These are phyloP conservation scores for Thermothelomyces thermophilus DNA, from an alignment of 2,329 filamentous ascomycete genomes.

Conservation along the genomic window DNA sequence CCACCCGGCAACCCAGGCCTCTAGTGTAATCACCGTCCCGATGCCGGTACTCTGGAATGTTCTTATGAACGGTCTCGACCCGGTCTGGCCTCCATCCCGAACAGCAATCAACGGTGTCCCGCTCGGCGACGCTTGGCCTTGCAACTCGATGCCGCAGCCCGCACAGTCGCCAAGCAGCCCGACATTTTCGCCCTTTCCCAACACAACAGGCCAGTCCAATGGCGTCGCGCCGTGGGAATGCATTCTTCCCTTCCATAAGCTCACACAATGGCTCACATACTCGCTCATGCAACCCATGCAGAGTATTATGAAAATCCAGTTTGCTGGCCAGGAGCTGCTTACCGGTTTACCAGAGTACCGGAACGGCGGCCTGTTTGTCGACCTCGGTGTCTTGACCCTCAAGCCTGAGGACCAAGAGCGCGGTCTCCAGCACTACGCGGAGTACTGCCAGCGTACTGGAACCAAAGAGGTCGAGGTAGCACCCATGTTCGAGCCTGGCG, in stretches of 20 bases:
- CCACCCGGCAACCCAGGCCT: slow-evolving; percentile 82
- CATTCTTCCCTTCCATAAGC: slow-evolving; percentile 73
- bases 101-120: slow-evolving; percentile 81
- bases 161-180: slow-evolving; percentile 41
- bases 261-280: slow-evolving; percentile 80
- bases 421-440: slow-evolving; percentile 43
- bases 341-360: slow-evolving; percentile 67
- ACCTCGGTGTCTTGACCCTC: slow-evolving; percentile 46
- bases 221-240: slow-evolving; percentile 63
- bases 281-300: slow-evolving; percentile 62
- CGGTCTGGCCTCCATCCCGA: slow-evolving; percentile 83
- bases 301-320: slow-evolving; percentile 44
- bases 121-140: slow-evolving; percentile 92
- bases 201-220: slow-evolving; percentile 27
- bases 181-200: slow-evolving; percentile 42
- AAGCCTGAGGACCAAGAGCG: slow-evolving; percentile 39
- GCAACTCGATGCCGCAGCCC: slow-evolving; percentile 65
- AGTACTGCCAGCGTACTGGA: slow-evolving; percentile 66
- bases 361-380: slow-evolving; percentile 64
- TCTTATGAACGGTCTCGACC: slow-evolving; percentile 76
- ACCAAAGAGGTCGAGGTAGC: slow-evolving; percentile 52
- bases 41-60: slow-evolving; percentile 86
- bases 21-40: slow-evolving; percentile 79
- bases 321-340: slow-evolving; percentile 47
- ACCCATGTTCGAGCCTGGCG: slow-evolving; percentile 52